phyloP scores from a whole-genome alignment of 1,284 basidiomycete species.

The Cystobasidiaceae sp. region DNA sequence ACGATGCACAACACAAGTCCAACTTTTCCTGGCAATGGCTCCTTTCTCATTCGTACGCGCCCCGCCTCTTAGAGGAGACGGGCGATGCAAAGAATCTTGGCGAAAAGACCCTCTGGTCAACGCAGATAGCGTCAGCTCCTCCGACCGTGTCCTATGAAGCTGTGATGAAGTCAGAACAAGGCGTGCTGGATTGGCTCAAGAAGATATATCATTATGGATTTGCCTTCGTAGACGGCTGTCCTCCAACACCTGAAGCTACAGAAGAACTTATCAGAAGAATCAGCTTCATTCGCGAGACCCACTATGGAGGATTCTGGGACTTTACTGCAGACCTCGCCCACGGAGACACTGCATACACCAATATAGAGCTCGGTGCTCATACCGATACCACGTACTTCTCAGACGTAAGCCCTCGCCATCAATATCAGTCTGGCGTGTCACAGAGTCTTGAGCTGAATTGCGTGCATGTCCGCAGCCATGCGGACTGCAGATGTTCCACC shows the following conservation, averaged over 20 bases:
- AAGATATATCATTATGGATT: slow-evolving; percentile 84
- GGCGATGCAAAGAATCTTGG: slow-evolving; percentile 50
- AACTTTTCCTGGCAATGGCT: slow-evolving; percentile 85
- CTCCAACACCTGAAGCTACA: slow-evolving; percentile 74
- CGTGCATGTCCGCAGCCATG: neutral
- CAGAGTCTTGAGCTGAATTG: too few species aligned
- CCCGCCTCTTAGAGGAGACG: slow-evolving; percentile 46
- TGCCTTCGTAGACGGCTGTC: slow-evolving; percentile 77
- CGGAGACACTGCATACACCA: slow-evolving; percentile 85
- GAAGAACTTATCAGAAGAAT: slow-evolving; percentile 72
- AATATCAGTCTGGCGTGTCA: too few species aligned
- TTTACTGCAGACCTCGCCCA: slow-evolving; percentile 88
- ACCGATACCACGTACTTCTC: slow-evolving; percentile 76
- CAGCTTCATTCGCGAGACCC: slow-evolving; percentile 85
- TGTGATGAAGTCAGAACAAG: slow-evolving; percentile 66
- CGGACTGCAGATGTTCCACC: slow-evolving; percentile 81
- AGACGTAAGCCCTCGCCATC: slow-evolving; percentile 36
- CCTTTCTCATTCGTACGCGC: slow-evolving; percentile 66
- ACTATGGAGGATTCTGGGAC: slow-evolving; percentile 91
- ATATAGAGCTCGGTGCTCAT: slow-evolving; percentile 78
- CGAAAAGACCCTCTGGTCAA: slow-evolving; percentile 53
- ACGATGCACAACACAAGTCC: slow-evolving; percentile 58
- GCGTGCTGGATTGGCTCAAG: slow-evolving; percentile 72
- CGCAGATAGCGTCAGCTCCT: slow-evolving; percentile 64
- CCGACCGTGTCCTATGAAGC: slow-evolving; percentile 71